Base-by-base conservation (phyloP, 495 filamentous ascomycete genomes). In the Niebla homalea region DNA sequence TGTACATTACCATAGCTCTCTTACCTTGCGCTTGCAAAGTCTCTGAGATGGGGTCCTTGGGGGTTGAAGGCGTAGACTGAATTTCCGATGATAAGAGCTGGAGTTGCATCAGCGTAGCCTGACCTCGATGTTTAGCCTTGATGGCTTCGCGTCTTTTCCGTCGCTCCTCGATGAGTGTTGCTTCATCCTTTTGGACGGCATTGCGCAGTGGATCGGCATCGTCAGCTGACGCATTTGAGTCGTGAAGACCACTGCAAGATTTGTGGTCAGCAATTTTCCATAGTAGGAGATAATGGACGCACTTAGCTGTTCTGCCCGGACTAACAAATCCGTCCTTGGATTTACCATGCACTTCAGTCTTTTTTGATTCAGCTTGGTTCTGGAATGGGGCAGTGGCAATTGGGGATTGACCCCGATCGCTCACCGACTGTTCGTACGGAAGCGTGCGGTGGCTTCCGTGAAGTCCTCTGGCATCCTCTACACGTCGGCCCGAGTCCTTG, bases 121-220 rank as follows among this genome's bases (percentile, higher is more conserved):
- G 77, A 41, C 77, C 78, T 62, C 79, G 78, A 59, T 89, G 81
- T 63, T 85, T 92, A 56, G 88, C 86, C 61, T 85, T 81, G 57
- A 94, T 85, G 22, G 87, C 89, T 68, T 94, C 89, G 54, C 92
- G 82, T 41, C 83, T 78, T 56, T 83, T 88, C 11, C 87, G 83
- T 46, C 90, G 84, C 60, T 90, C 84, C 63, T 94, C 86, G 56
- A 94, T 80, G 57, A 88, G 73, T 46, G 81, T 75, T 48, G 80
- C 83, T 71, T 93, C 84, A 59, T 94, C 83, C 52, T 87, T 58
- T 20, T 48, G 46, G 14, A 41, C 37, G 25, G 74, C 69, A 56
- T 77, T 72, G 45, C 56, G 50, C 43, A 64, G 61, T 32, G 68
- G 60, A 36, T 57, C 45, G 22, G 67, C 66, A 54, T 62, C 59